Evolutionary conservation across 805 yeast genomes (phyloP).

Genomic region (Starmera pachycereana): DNA sequence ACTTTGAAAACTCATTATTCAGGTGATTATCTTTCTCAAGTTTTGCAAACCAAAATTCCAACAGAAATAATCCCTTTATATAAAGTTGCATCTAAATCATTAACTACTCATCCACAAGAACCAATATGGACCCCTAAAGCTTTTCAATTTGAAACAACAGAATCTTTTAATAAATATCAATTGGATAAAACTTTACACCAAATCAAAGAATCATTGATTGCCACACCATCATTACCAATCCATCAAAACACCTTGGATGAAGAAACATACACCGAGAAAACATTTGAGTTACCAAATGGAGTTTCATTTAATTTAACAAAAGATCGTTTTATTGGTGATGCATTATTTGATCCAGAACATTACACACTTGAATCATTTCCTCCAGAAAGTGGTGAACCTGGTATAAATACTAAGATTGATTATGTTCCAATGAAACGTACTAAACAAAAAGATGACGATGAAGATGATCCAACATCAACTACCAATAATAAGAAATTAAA

Average conservation of each 20-base stretch:
- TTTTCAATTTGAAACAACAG: slow-evolving; percentile 12
- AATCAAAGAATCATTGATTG: slow-evolving; percentile 63
- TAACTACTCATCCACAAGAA: slow-evolving; percentile 20
- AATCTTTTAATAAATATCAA: slow-evolving; percentile 47
- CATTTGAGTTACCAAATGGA: slow-evolving; percentile 73
- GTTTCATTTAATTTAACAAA: slow-evolving; percentile 48
- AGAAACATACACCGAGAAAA: slow-evolving; percentile 25
- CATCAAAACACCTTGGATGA: slow-evolving; percentile 17
- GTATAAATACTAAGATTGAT: slow-evolving; percentile 39
- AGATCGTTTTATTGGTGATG: slow-evolving; percentile 61
- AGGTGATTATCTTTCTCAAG: slow-evolving; percentile 56
- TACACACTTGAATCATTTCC: slow-evolving; percentile 27
- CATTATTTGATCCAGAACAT: slow-evolving; percentile 55
- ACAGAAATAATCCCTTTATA: slow-evolving; percentile 34
- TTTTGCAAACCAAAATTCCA: slow-evolving; percentile 32
- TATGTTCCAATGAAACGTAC: slow-evolving; percentile 66
- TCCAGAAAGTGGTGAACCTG: slow-evolving; percentile 43
- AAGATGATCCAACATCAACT: slow-evolving; percentile 14
- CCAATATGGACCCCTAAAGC: slow-evolving; percentile 20
- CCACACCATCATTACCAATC: slow-evolving; percentile 36
- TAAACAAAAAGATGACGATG: slow-evolving; percentile 23
- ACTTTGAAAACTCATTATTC: slow-evolving; percentile 65
- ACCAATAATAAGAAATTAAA: slow-evolving; percentile 8
- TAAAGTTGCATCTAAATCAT: slow-evolving; percentile 36
- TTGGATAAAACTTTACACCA: slow-evolving; percentile 49